Conservation (phyloP, 108 stramenopile genomes). For the Pseudonitzschia multistriata region DNA sequence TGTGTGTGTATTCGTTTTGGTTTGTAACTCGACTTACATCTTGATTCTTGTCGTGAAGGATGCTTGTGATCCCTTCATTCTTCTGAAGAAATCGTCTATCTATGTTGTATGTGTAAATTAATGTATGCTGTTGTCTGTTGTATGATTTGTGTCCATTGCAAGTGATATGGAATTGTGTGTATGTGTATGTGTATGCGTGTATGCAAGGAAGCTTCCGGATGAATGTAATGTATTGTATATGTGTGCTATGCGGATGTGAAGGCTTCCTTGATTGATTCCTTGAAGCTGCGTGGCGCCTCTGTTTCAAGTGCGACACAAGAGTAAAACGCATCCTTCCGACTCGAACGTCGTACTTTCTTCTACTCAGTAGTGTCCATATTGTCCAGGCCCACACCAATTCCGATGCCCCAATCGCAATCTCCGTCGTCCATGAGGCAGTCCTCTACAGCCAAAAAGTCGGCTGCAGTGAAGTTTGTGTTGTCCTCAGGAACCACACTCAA, state of each 20-base stretch:
- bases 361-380: slow-evolving; percentile 44
- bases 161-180: background rate
- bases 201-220: background rate
- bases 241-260: background rate
- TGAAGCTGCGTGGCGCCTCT: background rate
- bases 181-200: background rate
- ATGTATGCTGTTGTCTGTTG: background rate
- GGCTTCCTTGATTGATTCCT: background rate
- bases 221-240: background rate
- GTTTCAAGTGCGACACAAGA: too few species aligned
- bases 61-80: background rate
- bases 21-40: background rate
- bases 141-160: background rate
- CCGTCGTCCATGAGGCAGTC: slow-evolving; percentile 45
- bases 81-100: background rate
- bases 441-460: slow-evolving; percentile 43
- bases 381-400: slow-evolving; percentile 59
- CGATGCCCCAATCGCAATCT: slow-evolving; percentile 57
- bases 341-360: background rate
- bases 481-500: slow-evolving; percentile 55
- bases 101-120: background rate
- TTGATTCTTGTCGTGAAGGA: background rate
- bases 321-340: background rate
- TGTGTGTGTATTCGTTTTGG: background rate
- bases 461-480: slow-evolving; percentile 34